Conservation (phyloP, 352 stramenopile genomes). For the Phytophthora pseudosyringae region DNA sequence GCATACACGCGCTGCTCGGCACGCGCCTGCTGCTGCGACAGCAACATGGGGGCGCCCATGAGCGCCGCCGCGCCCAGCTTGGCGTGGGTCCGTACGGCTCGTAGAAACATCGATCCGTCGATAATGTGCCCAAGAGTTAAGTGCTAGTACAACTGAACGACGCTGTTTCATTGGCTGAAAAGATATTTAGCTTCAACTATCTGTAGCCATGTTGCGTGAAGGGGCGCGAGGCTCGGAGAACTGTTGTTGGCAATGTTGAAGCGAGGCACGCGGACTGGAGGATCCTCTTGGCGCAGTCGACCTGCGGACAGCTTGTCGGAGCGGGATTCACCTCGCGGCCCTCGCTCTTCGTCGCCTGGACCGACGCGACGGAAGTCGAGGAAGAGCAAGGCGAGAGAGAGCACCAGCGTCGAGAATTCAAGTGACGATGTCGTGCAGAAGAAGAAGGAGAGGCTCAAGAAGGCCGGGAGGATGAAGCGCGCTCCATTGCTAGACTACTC, state of each 20-base stretch:
- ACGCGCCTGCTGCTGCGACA: slow-evolving; percentile 36
- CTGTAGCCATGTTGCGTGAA: slow-evolving; percentile 33
- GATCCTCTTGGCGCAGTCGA: slow-evolving; percentile 9
- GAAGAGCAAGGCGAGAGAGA: slow-evolving; percentile 8
- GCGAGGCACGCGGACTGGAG: slow-evolving; percentile 13
- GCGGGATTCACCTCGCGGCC: neutral
- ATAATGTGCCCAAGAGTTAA: slow-evolving; percentile 14
- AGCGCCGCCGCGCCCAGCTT: slow-evolving; percentile 45
- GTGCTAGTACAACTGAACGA: slow-evolving; percentile 21
- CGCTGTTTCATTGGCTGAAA: slow-evolving; percentile 18
- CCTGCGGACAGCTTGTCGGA: slow-evolving; percentile 18
- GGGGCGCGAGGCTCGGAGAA: slow-evolving; percentile 1
- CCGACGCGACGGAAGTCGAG: slow-evolving; percentile 8
- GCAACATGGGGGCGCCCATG: slow-evolving; percentile 43
- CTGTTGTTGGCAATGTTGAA: slow-evolving; percentile 17
- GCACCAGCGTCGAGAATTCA: slow-evolving; percentile 5
- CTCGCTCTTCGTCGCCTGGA: slow-evolving; percentile 13
- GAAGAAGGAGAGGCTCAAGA: slow-evolving; percentile 39
- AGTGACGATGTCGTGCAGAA: slow-evolving; percentile 19
- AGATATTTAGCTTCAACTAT: neutral
- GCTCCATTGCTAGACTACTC: slow-evolving; percentile 52
- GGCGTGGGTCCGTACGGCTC: slow-evolving; percentile 38
- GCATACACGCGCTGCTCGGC: slow-evolving; percentile 72
- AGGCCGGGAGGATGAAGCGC: slow-evolving; percentile 55
- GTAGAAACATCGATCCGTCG: slow-evolving; percentile 52